Conservation (phyloP, 2,329 filamentous ascomycete genomes). For the Colletotrichum paranaense region DNA sequence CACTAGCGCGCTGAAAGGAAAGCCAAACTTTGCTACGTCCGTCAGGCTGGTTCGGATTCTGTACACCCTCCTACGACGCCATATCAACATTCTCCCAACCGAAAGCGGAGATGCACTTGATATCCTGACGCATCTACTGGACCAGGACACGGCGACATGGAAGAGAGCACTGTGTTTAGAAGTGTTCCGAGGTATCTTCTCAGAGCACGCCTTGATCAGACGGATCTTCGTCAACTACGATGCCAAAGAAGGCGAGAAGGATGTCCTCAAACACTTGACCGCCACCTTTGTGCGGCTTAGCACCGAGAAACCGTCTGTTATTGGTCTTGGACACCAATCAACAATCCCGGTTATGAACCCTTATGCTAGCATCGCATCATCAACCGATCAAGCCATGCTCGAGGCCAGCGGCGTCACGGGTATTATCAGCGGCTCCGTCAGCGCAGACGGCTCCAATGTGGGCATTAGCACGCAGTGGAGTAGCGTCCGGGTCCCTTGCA, state of each 20-base stretch:
- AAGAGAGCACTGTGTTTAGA: slow-evolving; percentile 93
- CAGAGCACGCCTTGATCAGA: slow-evolving; percentile 81
- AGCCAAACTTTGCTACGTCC: slow-evolving; percentile 82
- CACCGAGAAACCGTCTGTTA: slow-evolving; percentile 88
- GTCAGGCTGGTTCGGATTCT: slow-evolving; percentile 86
- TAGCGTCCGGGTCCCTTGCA: slow-evolving; percentile 84
- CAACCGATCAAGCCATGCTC: slow-evolving; percentile 85
- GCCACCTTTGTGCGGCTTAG: slow-evolving; percentile 92
- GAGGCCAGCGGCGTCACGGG: slow-evolving; percentile 90
- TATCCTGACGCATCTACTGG: slow-evolving; percentile 85
- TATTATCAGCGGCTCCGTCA: slow-evolving; percentile 81
- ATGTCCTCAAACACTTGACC: slow-evolving; percentile 84
- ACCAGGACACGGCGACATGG: slow-evolving; percentile 87
- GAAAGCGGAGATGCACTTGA: slow-evolving; percentile 88
- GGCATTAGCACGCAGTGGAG: slow-evolving; percentile 96
- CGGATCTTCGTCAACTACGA: slow-evolving; percentile 87
- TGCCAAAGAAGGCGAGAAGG: slow-evolving; percentile 74
- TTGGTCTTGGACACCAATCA: slow-evolving; percentile 90
- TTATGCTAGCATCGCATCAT: slow-evolving; percentile 64
- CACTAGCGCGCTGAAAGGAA: slow-evolving; percentile 81
- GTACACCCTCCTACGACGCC: slow-evolving; percentile 82
- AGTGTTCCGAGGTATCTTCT: slow-evolving; percentile 86
- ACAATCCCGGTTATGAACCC: slow-evolving; percentile 77
- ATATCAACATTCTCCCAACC: slow-evolving; percentile 77
- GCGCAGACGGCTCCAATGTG: slow-evolving; percentile 73